Percentiles rank a stretch among this genome's conserved stretches.
Evolutionary conservation across 495 filamentous ascomycete species (phyloP).

Genomic region (Penicillium malachiteum): DNA sequence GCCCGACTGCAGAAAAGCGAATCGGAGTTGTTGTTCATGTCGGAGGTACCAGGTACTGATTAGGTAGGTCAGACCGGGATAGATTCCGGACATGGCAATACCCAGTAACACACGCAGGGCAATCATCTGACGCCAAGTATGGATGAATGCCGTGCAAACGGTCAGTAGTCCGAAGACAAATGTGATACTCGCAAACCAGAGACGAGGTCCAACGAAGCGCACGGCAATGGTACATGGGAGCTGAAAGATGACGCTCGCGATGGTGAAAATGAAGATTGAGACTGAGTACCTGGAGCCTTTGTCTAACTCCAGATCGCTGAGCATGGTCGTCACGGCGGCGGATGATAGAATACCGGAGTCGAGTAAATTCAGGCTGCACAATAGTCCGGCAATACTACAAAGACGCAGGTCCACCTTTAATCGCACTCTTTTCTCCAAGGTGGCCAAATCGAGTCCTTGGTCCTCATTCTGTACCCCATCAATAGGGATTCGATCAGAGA

Average conservation of each 20-base stretch:
- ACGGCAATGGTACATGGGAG: constrained; percentile 72
- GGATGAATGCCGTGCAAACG: constrained; percentile 59
- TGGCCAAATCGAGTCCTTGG: constrained; percentile 14
- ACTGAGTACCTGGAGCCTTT: constrained; percentile 67
- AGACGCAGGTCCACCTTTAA: constrained; percentile 71
- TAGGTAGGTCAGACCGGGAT: constrained; percentile 68
- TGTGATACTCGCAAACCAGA: constrained; percentile 69
- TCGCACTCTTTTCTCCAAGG: constrained; percentile 46
- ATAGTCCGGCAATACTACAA: constrained; percentile 71
- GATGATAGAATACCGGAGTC: constrained; percentile 77
- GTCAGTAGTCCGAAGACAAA: constrained; percentile 70
- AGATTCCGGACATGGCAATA: constrained; percentile 66
- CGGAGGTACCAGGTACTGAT: constrained; percentile 74
- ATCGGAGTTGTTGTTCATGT: constrained; percentile 70
- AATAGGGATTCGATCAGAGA: neutral
- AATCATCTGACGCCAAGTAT: constrained; percentile 73
- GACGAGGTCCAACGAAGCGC: constrained; percentile 63
- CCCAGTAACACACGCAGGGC: constrained; percentile 69
- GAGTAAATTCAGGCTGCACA: constrained; percentile 70
- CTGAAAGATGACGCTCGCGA: constrained; percentile 72
- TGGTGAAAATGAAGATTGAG: constrained; percentile 77
- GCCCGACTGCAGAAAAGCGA: constrained; percentile 69
- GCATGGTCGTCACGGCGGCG: constrained; percentile 74
- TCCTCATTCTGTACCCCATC: neutral
- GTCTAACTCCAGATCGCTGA: constrained; percentile 58